Conservation (phyloP, 495 filamentous ascomycete genomes). For the Pyronema omphalodes region DNA sequence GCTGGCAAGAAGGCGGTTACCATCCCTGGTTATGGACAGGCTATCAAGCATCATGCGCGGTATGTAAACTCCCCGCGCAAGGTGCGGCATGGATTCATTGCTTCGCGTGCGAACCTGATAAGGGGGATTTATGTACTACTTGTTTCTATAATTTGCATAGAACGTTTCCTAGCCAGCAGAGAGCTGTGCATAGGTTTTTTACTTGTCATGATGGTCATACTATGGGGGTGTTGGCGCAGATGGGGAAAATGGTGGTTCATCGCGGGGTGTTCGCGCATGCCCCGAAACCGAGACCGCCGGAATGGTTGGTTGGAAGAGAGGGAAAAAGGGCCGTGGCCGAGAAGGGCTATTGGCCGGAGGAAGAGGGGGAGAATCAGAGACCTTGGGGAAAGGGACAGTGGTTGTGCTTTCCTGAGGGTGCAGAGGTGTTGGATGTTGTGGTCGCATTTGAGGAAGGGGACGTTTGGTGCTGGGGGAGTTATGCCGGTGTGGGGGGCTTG, state of each 20-base stretch:
- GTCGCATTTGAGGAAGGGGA: slow-evolving; percentile 15
- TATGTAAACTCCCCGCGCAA: slow-evolving; percentile 1
- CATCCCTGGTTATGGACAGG: not conserved
- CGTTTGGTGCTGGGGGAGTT: slow-evolving; percentile 21
- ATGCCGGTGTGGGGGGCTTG: slow-evolving; percentile 16
- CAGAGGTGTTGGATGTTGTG: slow-evolving; percentile 13
- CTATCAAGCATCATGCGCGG: not conserved
- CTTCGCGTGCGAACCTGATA: not conserved
- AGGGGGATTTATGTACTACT: slow-evolving; percentile 12
- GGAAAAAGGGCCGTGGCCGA: slow-evolving; percentile 9
- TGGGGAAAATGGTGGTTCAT: slow-evolving; percentile 10
- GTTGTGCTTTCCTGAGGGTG: slow-evolving; percentile 13
- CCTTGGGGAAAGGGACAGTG: slow-evolving; percentile 10
- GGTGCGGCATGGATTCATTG: slow-evolving; percentile 15
- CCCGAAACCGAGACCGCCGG: slow-evolving; percentile 7
- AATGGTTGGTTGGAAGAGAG: slow-evolving; percentile 3
- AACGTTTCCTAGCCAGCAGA: not conserved
- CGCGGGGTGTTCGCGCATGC: slow-evolving; percentile 5
- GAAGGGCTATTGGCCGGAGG: slow-evolving; percentile 17
- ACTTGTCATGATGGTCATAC: slow-evolving; percentile 6
- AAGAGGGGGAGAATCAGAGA: slow-evolving; percentile 5
- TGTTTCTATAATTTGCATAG: slow-evolving; percentile 11
- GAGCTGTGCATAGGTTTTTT: slow-evolving; percentile 3
- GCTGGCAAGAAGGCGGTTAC: not conserved
- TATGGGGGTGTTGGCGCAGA: slow-evolving; percentile 12